A percentile compares a stretch with the other conserved stretches of the same genome.
Evolutionary conservation across 768 basidiomycete species (phyloP).

Genomic region (Tylopilus rubrobrunneus): DNA sequence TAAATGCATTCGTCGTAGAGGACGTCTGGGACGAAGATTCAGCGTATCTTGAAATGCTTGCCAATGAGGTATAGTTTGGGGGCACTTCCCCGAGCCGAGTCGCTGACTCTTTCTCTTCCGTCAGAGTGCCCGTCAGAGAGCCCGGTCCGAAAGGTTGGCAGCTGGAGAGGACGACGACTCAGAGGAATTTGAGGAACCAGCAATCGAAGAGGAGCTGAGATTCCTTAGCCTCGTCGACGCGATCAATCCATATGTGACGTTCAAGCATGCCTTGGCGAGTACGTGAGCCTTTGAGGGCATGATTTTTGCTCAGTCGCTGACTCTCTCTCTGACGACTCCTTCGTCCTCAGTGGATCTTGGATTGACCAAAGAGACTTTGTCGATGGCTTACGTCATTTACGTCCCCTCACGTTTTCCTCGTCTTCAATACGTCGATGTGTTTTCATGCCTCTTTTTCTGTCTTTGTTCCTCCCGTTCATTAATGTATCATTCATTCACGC

Average conservation of each 20-base stretch:
- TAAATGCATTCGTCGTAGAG: slow-evolving; percentile 37
- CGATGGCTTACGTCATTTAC: background rate
- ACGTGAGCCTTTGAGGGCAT: background rate
- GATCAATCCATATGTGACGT: slow-evolving; percentile 72
- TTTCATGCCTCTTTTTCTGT: background rate
- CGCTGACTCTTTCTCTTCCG: background rate
- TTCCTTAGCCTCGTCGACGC: slow-evolving; percentile 81
- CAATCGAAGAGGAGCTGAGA: slow-evolving; percentile 78
- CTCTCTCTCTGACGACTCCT: background rate
- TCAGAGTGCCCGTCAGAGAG: slow-evolving; percentile 71
- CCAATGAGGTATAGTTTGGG: slow-evolving; percentile 56
- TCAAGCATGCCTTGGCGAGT: slow-evolving; percentile 79
- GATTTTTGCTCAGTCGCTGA: background rate
- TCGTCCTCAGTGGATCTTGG: too few species aligned
- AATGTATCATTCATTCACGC: background rate
- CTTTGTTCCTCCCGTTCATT: background rate
- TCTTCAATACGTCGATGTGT: background rate
- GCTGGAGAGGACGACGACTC: slow-evolving; percentile 30
- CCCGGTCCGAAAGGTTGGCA: slow-evolving; percentile 45
- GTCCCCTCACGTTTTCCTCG: background rate
- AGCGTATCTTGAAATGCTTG: slow-evolving; percentile 82
- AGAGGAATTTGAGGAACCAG: slow-evolving; percentile 49
- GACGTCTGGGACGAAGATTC: slow-evolving; percentile 92
- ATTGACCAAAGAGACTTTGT: too few species aligned
- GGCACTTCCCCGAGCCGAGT: background rate